These are phyloP conservation scores for Pseudogymnoascus verrucosus DNA, from an alignment of 2,329 filamentous ascomycete genomes.

Conservation along the genomic window DNA sequence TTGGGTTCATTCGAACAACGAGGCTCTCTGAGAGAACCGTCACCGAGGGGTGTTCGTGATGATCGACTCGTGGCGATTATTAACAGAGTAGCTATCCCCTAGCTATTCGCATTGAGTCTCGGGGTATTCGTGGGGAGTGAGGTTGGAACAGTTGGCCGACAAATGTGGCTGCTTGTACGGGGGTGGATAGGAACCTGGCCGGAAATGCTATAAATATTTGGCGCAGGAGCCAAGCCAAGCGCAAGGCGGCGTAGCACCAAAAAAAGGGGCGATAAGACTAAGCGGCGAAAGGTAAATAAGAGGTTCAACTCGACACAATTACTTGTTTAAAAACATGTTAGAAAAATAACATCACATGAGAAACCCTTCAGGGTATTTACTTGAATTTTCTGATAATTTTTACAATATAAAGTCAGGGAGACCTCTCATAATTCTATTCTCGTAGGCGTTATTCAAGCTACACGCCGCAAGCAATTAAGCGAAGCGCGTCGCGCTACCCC, in stretches of 20 bases:
- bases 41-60: neutral
- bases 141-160: neutral
- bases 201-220: neutral
- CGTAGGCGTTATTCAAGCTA: neutral
- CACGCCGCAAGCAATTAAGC: neutral
- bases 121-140: neutral
- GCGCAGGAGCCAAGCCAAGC: neutral
- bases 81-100: conserved; percentile 1
- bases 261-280: conserved; percentile 5
- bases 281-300: neutral
- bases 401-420: neutral
- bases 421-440: neutral
- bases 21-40: neutral
- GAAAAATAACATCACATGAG: neutral
- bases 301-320: neutral
- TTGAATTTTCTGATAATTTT: neutral
- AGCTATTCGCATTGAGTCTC: neutral
- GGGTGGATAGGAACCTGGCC: neutral
- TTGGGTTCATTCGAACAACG: neutral
- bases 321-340: neutral
- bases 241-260: neutral
- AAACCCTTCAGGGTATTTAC: neutral
- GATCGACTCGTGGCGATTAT: neutral
- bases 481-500: neutral
- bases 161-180: neutral